These are phyloP conservation scores for Cordyceps farinosa DNA, from an alignment of 2,329 filamentous ascomycete species.

Conservation along the genomic window DNA sequence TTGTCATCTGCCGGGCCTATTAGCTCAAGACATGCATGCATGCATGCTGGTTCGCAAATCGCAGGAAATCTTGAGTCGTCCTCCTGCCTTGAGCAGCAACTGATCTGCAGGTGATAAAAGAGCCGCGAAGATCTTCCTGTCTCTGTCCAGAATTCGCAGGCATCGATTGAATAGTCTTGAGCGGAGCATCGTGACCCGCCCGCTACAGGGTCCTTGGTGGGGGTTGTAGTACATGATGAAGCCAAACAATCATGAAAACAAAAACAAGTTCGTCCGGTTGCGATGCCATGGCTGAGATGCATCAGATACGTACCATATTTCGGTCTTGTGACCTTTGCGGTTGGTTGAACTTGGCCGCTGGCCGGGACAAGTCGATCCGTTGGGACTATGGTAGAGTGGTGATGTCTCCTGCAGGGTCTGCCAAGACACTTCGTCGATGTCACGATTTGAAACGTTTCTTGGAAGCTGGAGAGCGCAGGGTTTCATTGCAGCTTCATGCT, in stretches of 20 bases:
- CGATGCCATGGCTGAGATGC: neutral
- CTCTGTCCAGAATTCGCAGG: neutral
- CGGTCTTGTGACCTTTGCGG: neutral
- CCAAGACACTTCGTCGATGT: neutral
- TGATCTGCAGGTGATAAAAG: neutral
- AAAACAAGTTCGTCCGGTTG: neutral
- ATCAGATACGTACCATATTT: neutral
- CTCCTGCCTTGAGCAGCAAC: slow-evolving; percentile 2
- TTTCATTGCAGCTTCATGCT: neutral
- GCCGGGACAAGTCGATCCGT: neutral
- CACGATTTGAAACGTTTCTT: neutral
- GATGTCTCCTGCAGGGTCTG: neutral
- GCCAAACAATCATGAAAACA: neutral
- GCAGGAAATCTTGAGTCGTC: neutral
- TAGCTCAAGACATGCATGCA: neutral
- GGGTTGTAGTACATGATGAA: neutral
- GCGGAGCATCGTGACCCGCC: neutral
- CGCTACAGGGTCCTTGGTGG: neutral
- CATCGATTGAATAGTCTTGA: neutral
- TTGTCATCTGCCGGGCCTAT: neutral
- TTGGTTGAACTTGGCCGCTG: neutral
- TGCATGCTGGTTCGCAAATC: neutral
- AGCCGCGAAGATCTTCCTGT: neutral
- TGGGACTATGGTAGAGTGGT: no score
- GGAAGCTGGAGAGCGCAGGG: neutral